These are phyloP conservation scores for Vitis vinifera DNA, from an alignment of 164 flowering plant species.

Conservation along the genomic window ASM3070453v1 NC_081813.1:3536001-3536500, in stretches of 20 bases:
- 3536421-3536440: not conserved
- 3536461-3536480: no score
- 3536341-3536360: not conserved
- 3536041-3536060: not conserved
- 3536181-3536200: not conserved
- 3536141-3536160: not conserved
- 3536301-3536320: slow-evolving; percentile 7
- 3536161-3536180: slow-evolving; percentile 11
- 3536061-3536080: not conserved
- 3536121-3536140: slow-evolving; percentile 2
- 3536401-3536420: not conserved
- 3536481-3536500: no score
- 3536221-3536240: slow-evolving; percentile 3
- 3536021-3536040: not conserved
- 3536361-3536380: not conserved
- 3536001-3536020: not conserved
- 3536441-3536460: no score
- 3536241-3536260: not conserved
- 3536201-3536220: not conserved
- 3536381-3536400: not conserved
- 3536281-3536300: not conserved
- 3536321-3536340: not conserved
- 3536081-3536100: slow-evolving; percentile 6
- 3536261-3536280: not conserved
- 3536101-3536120: not conserved